Evolutionary conservation across 441 rosid genomes (phyloP), one percentile per base, ranked within the genome.

Genomic region (Iberis amara): DNA sequence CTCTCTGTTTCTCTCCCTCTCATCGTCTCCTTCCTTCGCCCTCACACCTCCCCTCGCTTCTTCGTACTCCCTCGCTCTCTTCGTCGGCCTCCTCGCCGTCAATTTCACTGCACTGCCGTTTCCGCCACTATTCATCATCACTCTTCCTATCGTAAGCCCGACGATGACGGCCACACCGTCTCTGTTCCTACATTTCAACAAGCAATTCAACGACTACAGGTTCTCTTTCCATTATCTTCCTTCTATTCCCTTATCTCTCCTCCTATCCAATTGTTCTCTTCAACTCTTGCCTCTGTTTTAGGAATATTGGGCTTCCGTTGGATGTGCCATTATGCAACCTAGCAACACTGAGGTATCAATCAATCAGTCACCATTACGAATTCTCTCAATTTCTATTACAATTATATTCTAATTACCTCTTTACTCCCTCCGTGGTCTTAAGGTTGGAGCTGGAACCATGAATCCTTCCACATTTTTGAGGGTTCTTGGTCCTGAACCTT

Each of bases 261-360:
- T 38, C 11, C 1, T 54, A n/a, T 54, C 14, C 43, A 13, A 10
- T 26, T 62, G 33, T 14, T n/a, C n/a, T n/a, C n/a, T n/a, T n/a
- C n/a, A n/a, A n/a, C n/a, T n/a, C n/a, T n/a, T n/a, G n/a, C n/a
- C n/a, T n/a, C n/a, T n/a, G n/a, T 67, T 41, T 32, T 55, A 91
- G 95, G 94, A 92, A 66, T 88, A 88, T 62, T 92, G 98, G 98
- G 96, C 96, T 48, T 92, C 99, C n/a, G 96, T 84, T 27, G 99
- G 99, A 59, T 92, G 99, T 55, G 90, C 96, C 1, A 75, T 92
- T 32, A 92, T 92, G 99, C 99, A 92, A 68, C 88, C 96, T 65
- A 88, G 99, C 78, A 92, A 89, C 62, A 92, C 99, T 0, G 98
- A 92, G 89, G 96, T 81, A 65, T 45, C 55, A 7, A 12, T n/a